phyloP scores from a whole-genome alignment of 2,329 filamentous ascomycete genomes.

The Apiospora phragmitis region DNA sequence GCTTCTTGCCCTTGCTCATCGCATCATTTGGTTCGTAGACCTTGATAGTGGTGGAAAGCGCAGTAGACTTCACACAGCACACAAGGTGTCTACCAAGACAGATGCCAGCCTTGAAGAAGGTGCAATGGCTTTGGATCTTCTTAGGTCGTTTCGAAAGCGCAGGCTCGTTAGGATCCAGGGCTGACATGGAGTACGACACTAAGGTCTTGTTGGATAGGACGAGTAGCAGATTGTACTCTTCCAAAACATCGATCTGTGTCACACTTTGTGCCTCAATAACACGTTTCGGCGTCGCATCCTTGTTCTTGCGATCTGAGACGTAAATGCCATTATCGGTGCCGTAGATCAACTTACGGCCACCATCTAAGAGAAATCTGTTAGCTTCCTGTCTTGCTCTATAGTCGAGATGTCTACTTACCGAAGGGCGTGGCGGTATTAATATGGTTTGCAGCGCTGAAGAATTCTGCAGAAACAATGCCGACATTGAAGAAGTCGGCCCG shows the following conservation, averaged over 20 bases:
- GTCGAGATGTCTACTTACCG: constrained; percentile 52
- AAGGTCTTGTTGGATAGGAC: constrained; percentile 93
- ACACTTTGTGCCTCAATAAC: constrained; percentile 86
- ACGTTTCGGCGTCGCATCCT: constrained; percentile 76
- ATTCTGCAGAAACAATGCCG: constrained; percentile 57
- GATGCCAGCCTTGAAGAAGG: constrained; percentile 97
- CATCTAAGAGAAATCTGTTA: constrained; percentile 58
- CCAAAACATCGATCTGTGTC: constrained; percentile 92
- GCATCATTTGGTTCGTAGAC: constrained; percentile 98
- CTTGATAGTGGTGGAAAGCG: constrained; percentile 93
- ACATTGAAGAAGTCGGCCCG: constrained; percentile 91
- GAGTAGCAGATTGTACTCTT: constrained; percentile 89
- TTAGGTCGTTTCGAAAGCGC: constrained; percentile 81
- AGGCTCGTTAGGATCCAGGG: constrained; percentile 81
- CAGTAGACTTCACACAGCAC: constrained; percentile 93
- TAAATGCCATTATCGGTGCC: constrained; percentile 95
- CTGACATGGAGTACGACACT: constrained; percentile 84
- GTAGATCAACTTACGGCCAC: constrained; percentile 89
- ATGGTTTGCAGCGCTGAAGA: constrained; percentile 68
- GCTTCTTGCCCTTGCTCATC: constrained; percentile 91
- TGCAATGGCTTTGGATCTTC: constrained; percentile 96
- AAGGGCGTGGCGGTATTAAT: constrained; percentile 95
- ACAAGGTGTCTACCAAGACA: constrained; percentile 93
- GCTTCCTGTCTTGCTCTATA: neutral
- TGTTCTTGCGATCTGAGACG: constrained; percentile 85